Conservation (phyloP, 768 basidiomycete species). For the Myochromella boudieri region DNA sequence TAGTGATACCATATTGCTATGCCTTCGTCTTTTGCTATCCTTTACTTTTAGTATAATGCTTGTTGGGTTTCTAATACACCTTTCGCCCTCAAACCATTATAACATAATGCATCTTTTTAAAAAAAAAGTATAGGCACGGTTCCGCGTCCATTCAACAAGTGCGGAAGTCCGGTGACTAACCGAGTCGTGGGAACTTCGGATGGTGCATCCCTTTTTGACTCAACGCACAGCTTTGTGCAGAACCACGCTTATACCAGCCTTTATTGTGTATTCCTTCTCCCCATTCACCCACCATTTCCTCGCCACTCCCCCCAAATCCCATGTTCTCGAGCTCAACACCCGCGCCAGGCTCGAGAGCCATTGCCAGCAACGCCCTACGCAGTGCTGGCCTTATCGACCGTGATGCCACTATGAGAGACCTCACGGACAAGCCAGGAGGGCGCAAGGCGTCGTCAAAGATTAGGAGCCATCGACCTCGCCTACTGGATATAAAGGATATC, state of each 20-base stretch:
- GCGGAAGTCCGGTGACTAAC: slow-evolving; percentile 1
- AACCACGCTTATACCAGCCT: slow-evolving; percentile 9
- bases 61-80: too few species aligned
- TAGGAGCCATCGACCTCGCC: slow-evolving; percentile 58
- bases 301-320: slow-evolving; percentile 8
- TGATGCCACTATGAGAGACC: slow-evolving; percentile 75
- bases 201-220: slow-evolving; percentile 33
- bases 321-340: slow-evolving; percentile 67
- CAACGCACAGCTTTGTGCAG: slow-evolving; percentile 23
- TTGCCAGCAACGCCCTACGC: slow-evolving; percentile 64
- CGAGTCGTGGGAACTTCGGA: slow-evolving; percentile 26
- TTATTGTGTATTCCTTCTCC: not conserved
- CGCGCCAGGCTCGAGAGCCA: slow-evolving; percentile 52
- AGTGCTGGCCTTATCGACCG: slow-evolving; percentile 76
- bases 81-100: too few species aligned
- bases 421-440: slow-evolving; percentile 67
- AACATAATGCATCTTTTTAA: too few species aligned
- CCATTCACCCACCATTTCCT: slow-evolving; percentile 7
- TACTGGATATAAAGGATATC: slow-evolving; percentile 59
- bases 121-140: too few species aligned
- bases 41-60: too few species aligned
- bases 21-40: too few species aligned
- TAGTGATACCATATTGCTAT: not conserved
- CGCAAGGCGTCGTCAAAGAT: slow-evolving; percentile 67
- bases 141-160: too few species aligned